phyloP scores from a whole-genome alignment of 2,329 filamentous ascomycete genomes.

The Cladosporium sp. region DNA sequence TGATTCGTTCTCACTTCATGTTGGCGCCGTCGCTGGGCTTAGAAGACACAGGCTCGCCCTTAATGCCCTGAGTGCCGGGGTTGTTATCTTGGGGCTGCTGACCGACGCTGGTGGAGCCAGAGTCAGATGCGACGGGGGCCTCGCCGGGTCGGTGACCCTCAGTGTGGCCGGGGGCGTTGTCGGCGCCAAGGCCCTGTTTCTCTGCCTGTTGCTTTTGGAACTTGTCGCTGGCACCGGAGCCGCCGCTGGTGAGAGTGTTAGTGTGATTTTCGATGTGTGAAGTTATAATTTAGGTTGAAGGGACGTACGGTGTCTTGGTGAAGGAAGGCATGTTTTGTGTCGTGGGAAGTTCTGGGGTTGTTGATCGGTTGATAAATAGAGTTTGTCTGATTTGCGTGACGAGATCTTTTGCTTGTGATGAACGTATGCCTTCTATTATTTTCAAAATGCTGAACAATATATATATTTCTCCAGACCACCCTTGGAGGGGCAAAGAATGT shows the following conservation, averaged over 20 bases:
- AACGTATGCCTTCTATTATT: background rate
- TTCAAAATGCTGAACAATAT: background rate
- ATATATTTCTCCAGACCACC: background rate
- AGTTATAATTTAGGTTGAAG: background rate
- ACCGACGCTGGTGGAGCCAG: conserved; percentile 35
- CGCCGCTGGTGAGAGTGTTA: conserved; percentile 7
- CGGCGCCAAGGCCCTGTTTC: conserved; percentile 36
- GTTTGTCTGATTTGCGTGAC: background rate
- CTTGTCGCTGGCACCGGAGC: conserved; percentile 32
- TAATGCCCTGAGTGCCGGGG: conserved; percentile 39
- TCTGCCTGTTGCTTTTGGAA: conserved; percentile 39
- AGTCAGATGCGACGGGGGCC: conserved; percentile 38
- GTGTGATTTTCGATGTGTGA: background rate
- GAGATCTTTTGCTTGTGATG: background rate
- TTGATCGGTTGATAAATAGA: background rate
- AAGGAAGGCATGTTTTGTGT: conserved; percentile 6
- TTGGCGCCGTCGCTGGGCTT: conserved; percentile 27
- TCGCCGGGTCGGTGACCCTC: conserved; percentile 32
- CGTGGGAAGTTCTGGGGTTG: background rate
- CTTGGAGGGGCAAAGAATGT: background rate
- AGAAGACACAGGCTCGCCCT: conserved; percentile 31
- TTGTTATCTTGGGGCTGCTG: conserved; percentile 33
- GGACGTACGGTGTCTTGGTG: conserved; percentile 11
- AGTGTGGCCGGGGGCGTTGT: conserved; percentile 36
- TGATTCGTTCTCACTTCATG: conserved; percentile 24